Evolutionary conservation across 805 yeast genomes (phyloP).

Genomic region (Hemisphaericaspora nanyangensis): DNA sequence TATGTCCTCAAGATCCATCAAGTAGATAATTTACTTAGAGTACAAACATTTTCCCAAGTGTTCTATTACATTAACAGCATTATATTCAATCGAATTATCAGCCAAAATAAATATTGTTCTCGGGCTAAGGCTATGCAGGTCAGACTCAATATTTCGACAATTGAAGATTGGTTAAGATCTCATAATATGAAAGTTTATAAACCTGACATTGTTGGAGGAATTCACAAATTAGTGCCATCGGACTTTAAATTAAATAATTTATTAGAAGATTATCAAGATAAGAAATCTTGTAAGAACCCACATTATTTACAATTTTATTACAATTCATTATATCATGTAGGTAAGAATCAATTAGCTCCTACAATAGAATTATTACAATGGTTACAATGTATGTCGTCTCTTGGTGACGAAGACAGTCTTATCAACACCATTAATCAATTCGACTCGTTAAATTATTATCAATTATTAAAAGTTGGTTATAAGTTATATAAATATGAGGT

Average conservation of each 20-base stretch:
- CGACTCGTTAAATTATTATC: slow-evolving; percentile 60
- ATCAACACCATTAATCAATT: slow-evolving; percentile 50
- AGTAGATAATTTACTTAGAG: slow-evolving; percentile 72
- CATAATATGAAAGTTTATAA: slow-evolving; percentile 47
- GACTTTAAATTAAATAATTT: slow-evolving; percentile 18
- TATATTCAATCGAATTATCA: slow-evolving; percentile 68
- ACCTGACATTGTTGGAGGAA: slow-evolving; percentile 31
- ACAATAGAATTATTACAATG: slow-evolving; percentile 80
- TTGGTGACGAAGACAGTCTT: slow-evolving; percentile 62
- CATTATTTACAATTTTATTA: slow-evolving; percentile 56
- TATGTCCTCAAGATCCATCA: slow-evolving; percentile 80
- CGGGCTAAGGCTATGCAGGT: slow-evolving; percentile 87
- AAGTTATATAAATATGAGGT: slow-evolving; percentile 83
- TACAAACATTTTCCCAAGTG: slow-evolving; percentile 74
- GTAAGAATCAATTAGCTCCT: slow-evolving; percentile 66
- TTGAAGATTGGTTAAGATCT: slow-evolving; percentile 91
- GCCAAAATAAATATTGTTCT: slow-evolving; percentile 66
- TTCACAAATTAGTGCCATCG: slow-evolving; percentile 14
- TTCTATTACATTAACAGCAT: slow-evolving; percentile 72
- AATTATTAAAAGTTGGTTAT: slow-evolving; percentile 58
- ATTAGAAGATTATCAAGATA: slow-evolving; percentile 16
- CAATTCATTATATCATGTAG: slow-evolving; percentile 59
- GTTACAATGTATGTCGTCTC: slow-evolving; percentile 78
- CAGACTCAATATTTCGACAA: slow-evolving; percentile 74
- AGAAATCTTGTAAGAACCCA: slow-evolving; percentile 34